Base-by-base conservation (phyloP, 148 eudicot species). In the Cornus suecica region DNA sequence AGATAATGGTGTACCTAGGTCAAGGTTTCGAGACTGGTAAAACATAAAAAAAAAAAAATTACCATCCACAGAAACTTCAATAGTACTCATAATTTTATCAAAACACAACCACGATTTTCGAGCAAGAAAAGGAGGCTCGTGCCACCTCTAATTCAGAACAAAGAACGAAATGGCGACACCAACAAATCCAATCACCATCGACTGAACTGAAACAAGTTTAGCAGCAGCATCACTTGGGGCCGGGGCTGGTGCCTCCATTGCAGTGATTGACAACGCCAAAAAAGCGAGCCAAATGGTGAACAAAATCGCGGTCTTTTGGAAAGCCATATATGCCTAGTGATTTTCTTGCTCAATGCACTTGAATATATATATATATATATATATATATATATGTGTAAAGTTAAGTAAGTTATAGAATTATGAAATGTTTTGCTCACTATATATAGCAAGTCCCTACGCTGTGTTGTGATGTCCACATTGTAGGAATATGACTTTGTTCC, bases 141-240 rank as follows among this genome's bases (percentile, higher is more conserved):
- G 22, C 69, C 31, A 48, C 26, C 26, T 65, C 37, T 31, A 48
- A 48, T 65, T 64, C 45, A 74, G 32, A 56, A 48, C 34, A 65
- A 74, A 65, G 51, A 74, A 64, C 48, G 68, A 74, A 65, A 74
- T 29, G 26, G 26, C 69, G 45, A 45, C 62, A 15, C 69, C 29
- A 8, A 29, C 52, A 25, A 74, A 31, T 5, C 56, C 68, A 14
- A 34, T 63, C 25, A 73, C 11, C 76, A 65, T 11, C 2, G 76
- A 34, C 24, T 73, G 54, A 37, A 63, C 14, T 11, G 52, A 61
- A 73, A 32, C 26, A 63, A 62, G 68, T 60, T 23, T 48, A 3
- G 15, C 10, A 2, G 76, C 8, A 2, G 18, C 48, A 58, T 23
- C 31, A 34, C 56, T 31, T 8, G 74, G 74, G 24, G 56, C 18